Conservation (phyloP, 2,329 filamentous ascomycete species). For the Claviceps lovelessii region DNA sequence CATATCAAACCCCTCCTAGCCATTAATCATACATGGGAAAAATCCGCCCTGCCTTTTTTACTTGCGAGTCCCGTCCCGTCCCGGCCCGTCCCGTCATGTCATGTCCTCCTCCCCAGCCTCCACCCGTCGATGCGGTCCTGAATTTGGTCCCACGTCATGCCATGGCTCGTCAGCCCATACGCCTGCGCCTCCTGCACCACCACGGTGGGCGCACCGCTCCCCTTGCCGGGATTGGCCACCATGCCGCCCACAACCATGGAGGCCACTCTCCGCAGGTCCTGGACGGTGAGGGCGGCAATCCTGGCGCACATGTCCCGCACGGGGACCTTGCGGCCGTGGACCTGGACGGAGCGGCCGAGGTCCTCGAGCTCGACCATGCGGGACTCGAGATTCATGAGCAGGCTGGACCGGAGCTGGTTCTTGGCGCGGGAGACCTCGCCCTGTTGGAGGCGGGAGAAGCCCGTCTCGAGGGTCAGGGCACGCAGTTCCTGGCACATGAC, state of each 20-base stretch:
- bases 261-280: constrained; percentile 73
- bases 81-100: neutral
- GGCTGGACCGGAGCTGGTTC: constrained; percentile 79
- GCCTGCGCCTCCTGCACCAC: constrained; percentile 84
- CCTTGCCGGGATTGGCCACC: constrained; percentile 59
- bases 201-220: constrained; percentile 82
- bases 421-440: constrained; percentile 83
- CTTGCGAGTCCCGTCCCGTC: neutral
- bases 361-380: constrained; percentile 97
- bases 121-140: constrained; percentile 74
- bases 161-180: constrained; percentile 50
- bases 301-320: constrained; percentile 83
- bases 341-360: constrained; percentile 84
- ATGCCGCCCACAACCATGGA: constrained; percentile 61
- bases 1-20: neutral
- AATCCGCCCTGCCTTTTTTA: neutral
- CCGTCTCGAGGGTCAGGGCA: constrained; percentile 59
- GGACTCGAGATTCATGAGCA: constrained; percentile 95
- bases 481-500: constrained; percentile 88
- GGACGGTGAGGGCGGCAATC: constrained; percentile 69
- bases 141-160: constrained; percentile 75
- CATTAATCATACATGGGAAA: neutral
- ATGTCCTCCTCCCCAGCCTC: constrained; percentile 52
- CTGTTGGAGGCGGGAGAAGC: constrained; percentile 56
- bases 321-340: constrained; percentile 85